phyloP scores from a whole-genome alignment of 495 filamentous ascomycete species.

The Talaromyces ruber region DNA sequence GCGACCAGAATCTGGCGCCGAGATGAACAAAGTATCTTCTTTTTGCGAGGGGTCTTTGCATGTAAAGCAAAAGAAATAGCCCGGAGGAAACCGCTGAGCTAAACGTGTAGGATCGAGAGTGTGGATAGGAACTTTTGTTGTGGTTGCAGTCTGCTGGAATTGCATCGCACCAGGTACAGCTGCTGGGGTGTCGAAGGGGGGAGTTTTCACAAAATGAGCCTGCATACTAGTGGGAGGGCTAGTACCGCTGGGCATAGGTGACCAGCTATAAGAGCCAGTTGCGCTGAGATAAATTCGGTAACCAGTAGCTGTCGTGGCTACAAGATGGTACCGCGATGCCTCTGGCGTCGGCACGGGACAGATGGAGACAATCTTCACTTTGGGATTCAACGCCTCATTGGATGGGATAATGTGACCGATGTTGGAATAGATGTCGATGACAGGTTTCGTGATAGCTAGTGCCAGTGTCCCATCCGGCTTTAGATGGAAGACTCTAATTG shows the following conservation, averaged over 20 bases:
- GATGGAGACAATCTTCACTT: constrained; percentile 68
- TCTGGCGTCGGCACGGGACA: constrained; percentile 74
- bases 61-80: constrained; percentile 82
- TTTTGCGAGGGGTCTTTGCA: constrained; percentile 40
- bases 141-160: constrained; percentile 17
- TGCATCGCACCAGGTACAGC: constrained; percentile 9
- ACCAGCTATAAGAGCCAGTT: constrained; percentile 65
- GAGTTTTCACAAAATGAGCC: constrained; percentile 89
- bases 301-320: constrained; percentile 84
- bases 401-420: constrained; percentile 73
- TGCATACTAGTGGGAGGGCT: constrained; percentile 90
- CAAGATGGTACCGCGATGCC: constrained; percentile 74
- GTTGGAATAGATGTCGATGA: constrained; percentile 48
- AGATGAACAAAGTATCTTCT: constrained; percentile 67
- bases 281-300: constrained; percentile 89
- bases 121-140: constrained; percentile 26
- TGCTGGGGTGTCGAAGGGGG: constrained; percentile 46
- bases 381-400: constrained; percentile 56
- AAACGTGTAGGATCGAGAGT: constrained; percentile 45
- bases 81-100: constrained; percentile 69
- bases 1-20: constrained; percentile 76
- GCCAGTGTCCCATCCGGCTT: constrained; percentile 41
- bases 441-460: constrained; percentile 47
- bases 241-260: constrained; percentile 41
- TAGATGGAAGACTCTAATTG: constrained; percentile 81